Evolutionary conservation across 768 basidiomycete species (phyloP).

Genomic region (Boletus tomentosulus): DNA sequence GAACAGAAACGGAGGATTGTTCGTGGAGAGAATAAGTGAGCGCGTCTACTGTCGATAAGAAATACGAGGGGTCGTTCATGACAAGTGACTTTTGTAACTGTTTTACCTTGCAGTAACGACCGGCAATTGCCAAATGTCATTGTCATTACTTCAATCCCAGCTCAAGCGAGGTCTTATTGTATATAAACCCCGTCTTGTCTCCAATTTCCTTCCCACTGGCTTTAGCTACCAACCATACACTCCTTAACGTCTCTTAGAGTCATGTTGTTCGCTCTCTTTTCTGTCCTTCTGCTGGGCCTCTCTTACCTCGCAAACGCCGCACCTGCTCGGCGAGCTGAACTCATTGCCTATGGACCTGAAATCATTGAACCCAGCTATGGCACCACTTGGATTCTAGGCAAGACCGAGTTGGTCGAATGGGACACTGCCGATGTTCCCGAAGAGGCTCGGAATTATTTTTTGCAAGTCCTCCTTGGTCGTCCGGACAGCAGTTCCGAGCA

Average conservation of each 20-base stretch:
- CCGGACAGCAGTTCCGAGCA: constrained; percentile 39
- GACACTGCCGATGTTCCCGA: constrained; percentile 33
- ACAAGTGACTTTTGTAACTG: no score
- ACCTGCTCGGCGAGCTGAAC: constrained; percentile 25
- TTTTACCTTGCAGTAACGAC: no score
- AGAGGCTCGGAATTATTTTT: constrained; percentile 31
- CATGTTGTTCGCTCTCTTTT: constrained; percentile 30
- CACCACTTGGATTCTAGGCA: constrained; percentile 36
- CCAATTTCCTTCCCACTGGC: not conserved
- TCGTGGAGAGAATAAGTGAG: constrained; percentile 45
- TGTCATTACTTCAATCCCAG: no score
- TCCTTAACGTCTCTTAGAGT: constrained; percentile 17
- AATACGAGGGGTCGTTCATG: constrained; percentile 18
- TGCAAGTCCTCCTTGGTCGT: constrained; percentile 46
- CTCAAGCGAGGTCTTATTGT: not conserved
- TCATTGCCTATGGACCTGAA: constrained; percentile 38
- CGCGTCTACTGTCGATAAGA: constrained; percentile 44
- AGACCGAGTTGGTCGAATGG: constrained; percentile 43
- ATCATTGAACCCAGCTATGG: constrained; percentile 37
- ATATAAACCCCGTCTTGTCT: not conserved
- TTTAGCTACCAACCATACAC: not conserved
- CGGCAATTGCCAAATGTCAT: no score
- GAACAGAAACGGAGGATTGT: constrained; percentile 36
- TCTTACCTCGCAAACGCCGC: constrained; percentile 25
- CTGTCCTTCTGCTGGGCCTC: constrained; percentile 29